phyloP scores from a whole-genome alignment of 2,329 filamentous ascomycete genomes.

The Graphilbum ipis-grandicollis region DNA sequence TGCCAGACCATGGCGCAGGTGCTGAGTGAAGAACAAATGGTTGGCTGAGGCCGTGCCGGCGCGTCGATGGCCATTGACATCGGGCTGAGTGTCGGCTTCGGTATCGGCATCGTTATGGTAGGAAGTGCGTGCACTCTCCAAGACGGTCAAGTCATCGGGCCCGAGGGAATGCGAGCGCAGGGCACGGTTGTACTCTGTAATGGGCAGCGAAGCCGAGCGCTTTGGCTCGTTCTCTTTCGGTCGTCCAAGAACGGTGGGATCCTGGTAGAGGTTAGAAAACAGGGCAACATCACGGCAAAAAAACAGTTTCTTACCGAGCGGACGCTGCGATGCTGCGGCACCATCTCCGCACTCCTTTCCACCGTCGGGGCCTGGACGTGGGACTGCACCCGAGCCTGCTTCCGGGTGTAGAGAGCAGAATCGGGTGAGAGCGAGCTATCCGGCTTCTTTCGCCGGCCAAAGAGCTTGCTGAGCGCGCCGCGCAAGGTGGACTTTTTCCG shows the following conservation, averaged over 20 bases:
- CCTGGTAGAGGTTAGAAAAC: conserved; percentile 12
- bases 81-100: conserved; percentile 11
- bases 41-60: conserved; percentile 23
- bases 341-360: too few relatives aligned
- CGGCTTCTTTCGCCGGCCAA: conserved; percentile 38
- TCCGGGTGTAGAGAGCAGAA: conserved; percentile 8
- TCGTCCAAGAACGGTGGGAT: conserved; percentile 19
- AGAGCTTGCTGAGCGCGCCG: conserved; percentile 36
- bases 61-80: conserved; percentile 11
- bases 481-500: conserved; percentile 42
- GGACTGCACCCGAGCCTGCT: too few relatives aligned
- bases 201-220: conserved; percentile 39
- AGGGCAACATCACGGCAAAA: background rate
- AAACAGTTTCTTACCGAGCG: conserved; percentile 3
- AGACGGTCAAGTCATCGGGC: conserved; percentile 33
- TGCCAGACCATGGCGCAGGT: conserved; percentile 16
- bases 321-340: conserved; percentile 30
- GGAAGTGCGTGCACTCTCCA: conserved; percentile 36
- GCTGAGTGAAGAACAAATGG: conserved; percentile 17
- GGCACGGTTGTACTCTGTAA: conserved; percentile 42
- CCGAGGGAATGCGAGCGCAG: conserved; percentile 44
- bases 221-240: conserved; percentile 24
- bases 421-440: conserved; percentile 13
- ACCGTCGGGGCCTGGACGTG: conserved; percentile 9
- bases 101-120: conserved; percentile 22